phyloP scores from a whole-genome alignment of 306 rosid genomes.

The Cyamopsis tetragonoloba region DNA sequence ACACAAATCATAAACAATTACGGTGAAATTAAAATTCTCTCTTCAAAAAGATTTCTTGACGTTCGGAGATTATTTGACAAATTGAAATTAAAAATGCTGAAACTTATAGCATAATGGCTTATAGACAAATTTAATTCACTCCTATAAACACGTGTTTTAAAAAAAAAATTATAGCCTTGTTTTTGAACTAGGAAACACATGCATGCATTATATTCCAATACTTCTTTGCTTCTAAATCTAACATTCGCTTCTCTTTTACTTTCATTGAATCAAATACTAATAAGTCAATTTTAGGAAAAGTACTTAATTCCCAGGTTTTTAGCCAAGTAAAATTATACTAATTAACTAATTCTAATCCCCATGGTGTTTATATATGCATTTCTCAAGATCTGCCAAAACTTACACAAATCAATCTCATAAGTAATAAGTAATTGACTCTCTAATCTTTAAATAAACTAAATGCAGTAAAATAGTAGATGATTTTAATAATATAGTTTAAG shows the following conservation, averaged over 20 bases:
- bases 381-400: not conserved
- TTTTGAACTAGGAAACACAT: not conserved
- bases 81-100: too few relatives aligned
- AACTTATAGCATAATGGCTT: too few relatives aligned
- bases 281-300: not conserved
- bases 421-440: not conserved
- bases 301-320: not conserved
- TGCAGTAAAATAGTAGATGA: not conserved
- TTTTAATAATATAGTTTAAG: not conserved
- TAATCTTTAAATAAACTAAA: constrained; percentile 1
- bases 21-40: too few relatives aligned
- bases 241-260: not conserved
- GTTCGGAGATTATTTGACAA: too few relatives aligned
- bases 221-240: constrained; percentile 23
- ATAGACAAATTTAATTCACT: too few relatives aligned
- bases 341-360: too few relatives aligned
- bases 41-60: too few relatives aligned
- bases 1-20: too few relatives aligned
- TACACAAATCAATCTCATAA: not conserved
- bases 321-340: not conserved
- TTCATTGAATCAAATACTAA: not conserved
- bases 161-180: too few relatives aligned
- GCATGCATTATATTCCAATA: too few relatives aligned
- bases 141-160: too few relatives aligned
- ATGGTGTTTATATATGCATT: not conserved